These are phyloP conservation scores for Penicillium concentricum DNA, from an alignment of 2,329 filamentous ascomycete species.

Conservation along the genomic window DNA sequence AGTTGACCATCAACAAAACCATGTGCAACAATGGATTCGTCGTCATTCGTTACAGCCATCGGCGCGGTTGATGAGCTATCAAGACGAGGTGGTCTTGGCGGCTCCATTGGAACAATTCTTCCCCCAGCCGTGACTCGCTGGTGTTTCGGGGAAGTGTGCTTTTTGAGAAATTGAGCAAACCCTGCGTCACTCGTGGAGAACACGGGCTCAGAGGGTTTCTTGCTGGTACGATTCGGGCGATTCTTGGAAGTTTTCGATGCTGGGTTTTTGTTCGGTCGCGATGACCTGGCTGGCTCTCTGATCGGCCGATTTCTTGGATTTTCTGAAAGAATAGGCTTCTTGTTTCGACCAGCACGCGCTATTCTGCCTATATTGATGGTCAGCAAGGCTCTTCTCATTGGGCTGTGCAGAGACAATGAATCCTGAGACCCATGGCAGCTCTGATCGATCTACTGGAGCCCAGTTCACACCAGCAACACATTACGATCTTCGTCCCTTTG, in stretches of 20 bases:
- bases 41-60: not conserved
- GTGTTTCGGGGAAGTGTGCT: constrained; percentile 49
- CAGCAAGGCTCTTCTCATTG: not conserved
- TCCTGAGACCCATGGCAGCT: not conserved
- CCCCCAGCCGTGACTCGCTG: constrained; percentile 52
- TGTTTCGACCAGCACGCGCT: not conserved
- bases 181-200: constrained; percentile 38
- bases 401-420: not conserved
- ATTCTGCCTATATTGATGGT: constrained; percentile 14
- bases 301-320: not conserved
- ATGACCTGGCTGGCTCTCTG: constrained; percentile 27
- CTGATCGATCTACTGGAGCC: not conserved
- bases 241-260: not conserved
- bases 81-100: constrained; percentile 18
- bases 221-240: not conserved
- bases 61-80: not conserved
- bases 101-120: constrained; percentile 49
- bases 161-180: constrained; percentile 48
- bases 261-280: constrained; percentile 6
- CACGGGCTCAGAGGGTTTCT: not conserved
- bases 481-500: not conserved
- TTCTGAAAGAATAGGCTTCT: constrained; percentile 7
- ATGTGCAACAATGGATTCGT: not conserved
- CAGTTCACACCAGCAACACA: not conserved
- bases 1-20: not conserved